These are phyloP conservation scores for Myriosclerotinia duriaeana DNA, from an alignment of 2,329 filamentous ascomycete species.

Conservation along the genomic window DNA sequence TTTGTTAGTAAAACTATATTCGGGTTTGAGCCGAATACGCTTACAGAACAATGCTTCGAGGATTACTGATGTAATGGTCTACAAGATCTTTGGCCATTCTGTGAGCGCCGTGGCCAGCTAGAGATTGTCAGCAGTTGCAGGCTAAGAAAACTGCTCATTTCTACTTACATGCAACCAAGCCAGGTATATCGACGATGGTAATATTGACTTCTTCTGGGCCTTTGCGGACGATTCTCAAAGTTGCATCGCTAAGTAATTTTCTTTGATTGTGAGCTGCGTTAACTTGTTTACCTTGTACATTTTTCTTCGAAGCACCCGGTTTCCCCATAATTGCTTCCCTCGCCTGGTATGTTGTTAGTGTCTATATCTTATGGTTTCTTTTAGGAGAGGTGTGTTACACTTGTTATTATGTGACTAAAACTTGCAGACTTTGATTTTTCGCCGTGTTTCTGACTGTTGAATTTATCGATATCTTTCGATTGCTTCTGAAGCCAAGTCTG, in stretches of 20 bases:
- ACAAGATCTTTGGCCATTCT: slow-evolving; percentile 31
- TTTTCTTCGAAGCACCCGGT: background rate
- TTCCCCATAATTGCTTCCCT: slow-evolving; percentile 4
- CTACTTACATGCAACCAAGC: slow-evolving; percentile 32
- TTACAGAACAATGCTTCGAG: slow-evolving; percentile 46
- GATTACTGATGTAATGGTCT: slow-evolving; percentile 43
- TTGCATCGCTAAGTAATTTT: background rate
- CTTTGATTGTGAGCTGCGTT: background rate
- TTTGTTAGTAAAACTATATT: background rate
- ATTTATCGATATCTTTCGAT: background rate
- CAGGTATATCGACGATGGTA: slow-evolving; percentile 38
- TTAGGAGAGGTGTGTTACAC: background rate
- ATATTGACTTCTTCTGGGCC: slow-evolving; percentile 30
- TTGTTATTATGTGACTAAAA: background rate
- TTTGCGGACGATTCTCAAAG: slow-evolving; percentile 23
- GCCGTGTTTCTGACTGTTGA: background rate
- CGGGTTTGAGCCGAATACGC: background rate
- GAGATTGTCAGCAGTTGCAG: background rate
- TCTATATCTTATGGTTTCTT: too few relatives aligned
- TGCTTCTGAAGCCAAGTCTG: background rate
- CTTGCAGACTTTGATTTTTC: background rate
- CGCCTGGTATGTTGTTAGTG: background rate
- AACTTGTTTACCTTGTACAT: background rate
- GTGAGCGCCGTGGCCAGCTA: slow-evolving; percentile 20
- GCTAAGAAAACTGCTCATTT: too few relatives aligned